Percentiles rank a stretch among this genome's conserved stretches.
phyloP scores from a whole-genome alignment of 176 grass and related monocot species.

The Aegilops umbellulata region DNA sequence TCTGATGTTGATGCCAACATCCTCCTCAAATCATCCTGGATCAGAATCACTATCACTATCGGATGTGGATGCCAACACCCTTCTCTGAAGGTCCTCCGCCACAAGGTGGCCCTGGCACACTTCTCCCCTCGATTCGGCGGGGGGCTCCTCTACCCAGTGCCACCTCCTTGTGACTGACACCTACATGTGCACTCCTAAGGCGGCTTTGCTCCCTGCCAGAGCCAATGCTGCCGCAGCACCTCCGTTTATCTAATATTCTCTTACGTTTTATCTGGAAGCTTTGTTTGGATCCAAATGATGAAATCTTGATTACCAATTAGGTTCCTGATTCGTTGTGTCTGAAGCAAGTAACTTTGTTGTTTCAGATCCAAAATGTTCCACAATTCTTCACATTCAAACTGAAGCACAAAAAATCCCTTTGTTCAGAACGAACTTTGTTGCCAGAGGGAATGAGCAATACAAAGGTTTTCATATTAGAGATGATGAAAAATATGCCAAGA shows the following conservation, averaged over 20 bases:
- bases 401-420: neutral
- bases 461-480: neutral
- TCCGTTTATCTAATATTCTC: neutral
- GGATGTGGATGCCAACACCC: neutral
- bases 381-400: neutral
- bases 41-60: neutral
- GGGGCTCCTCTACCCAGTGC: neutral
- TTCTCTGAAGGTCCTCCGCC: neutral
- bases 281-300: neutral
- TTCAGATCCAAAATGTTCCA: neutral
- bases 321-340: too few species aligned
- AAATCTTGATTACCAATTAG: too few species aligned
- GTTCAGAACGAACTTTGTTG: neutral
- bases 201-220: neutral
- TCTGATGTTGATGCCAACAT: neutral
- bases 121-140: neutral
- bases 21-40: neutral
- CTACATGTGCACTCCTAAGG: neutral
- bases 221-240: neutral
- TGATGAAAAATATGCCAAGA: too few species aligned
- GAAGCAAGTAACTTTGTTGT: too few species aligned
- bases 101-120: neutral
- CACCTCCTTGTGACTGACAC: neutral
- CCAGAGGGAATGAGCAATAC: neutral
- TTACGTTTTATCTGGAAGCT: neutral